phyloP scores from a whole-genome alignment of 2,329 filamentous ascomycete genomes.

The Aureobasidium mangrovei region DNA sequence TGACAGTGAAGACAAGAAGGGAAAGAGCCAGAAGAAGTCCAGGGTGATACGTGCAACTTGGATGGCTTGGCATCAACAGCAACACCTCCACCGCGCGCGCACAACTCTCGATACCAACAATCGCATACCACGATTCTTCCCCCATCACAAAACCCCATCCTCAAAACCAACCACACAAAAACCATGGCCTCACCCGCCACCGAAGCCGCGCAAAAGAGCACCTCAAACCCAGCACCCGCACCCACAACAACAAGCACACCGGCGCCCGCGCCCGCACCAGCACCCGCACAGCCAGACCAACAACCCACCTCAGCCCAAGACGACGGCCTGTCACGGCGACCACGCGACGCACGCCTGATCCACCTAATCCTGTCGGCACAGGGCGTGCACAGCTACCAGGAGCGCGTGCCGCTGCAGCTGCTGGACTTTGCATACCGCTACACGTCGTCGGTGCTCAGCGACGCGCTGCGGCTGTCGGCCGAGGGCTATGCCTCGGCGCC shows the following conservation, averaged over 20 bases:
- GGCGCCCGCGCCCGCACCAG: conserved; percentile 13
- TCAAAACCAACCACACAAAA: too few species aligned
- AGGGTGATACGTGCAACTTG: too few species aligned
- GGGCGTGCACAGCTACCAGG: conserved; percentile 70
- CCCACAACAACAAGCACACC: conserved; percentile 13
- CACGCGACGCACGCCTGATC: conserved; percentile 69
- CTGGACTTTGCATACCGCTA: conserved; percentile 83
- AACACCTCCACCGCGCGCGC: too few species aligned
- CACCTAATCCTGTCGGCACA: conserved; percentile 72
- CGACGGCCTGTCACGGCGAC: conserved; percentile 42
- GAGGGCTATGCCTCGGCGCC: conserved; percentile 52
- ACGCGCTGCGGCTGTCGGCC: conserved; percentile 59
- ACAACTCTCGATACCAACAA: too few species aligned
- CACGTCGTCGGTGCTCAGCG: conserved; percentile 61
- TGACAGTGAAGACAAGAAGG: too few species aligned
- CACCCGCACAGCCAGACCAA: conserved; percentile 18
- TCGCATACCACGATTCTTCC: too few species aligned
- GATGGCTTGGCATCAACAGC: too few species aligned
- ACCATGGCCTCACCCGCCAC: conserved; percentile 13
- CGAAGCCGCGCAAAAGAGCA: conserved; percentile 7
- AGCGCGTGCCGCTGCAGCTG: conserved; percentile 71
- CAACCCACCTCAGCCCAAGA: conserved; percentile 27
- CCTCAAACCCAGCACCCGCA: conserved; percentile 16
- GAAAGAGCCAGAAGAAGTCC: too few species aligned
- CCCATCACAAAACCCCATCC: too few species aligned